These are phyloP conservation scores for Neofusicoccum ribis DNA, from an alignment of 2,329 filamentous ascomycete species.

Conservation along the genomic window DNA sequence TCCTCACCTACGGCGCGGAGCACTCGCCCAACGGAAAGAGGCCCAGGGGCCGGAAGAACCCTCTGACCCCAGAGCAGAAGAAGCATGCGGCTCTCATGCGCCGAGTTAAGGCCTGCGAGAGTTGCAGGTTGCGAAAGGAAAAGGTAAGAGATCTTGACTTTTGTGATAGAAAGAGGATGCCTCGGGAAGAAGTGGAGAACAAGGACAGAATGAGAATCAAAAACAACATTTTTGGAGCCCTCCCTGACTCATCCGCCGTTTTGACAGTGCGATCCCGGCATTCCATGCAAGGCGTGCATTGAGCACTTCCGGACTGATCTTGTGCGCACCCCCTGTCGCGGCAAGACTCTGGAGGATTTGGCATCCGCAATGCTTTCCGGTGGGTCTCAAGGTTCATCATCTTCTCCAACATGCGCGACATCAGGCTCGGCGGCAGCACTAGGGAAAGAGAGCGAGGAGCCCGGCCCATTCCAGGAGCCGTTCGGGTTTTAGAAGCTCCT, in stretches of 20 bases:
- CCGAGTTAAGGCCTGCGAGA: constrained; percentile 35
- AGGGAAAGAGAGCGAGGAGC: neutral
- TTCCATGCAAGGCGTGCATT: constrained; percentile 40
- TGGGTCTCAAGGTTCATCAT: constrained; percentile 14
- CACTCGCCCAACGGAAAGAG: neutral
- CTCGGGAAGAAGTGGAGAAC: neutral
- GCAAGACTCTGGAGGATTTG: constrained; percentile 23
- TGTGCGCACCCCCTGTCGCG: constrained; percentile 38
- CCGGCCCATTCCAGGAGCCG: neutral
- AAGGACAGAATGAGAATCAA: neutral
- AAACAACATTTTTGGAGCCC: neutral
- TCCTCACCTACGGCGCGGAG: constrained; percentile 28
- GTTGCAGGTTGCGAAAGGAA: constrained; percentile 34
- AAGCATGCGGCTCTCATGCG: constrained; percentile 39
- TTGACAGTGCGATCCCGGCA: constrained; percentile 38
- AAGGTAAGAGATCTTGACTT: constrained; percentile 28
- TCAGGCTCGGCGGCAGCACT: neutral
- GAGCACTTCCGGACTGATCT: constrained; percentile 40
- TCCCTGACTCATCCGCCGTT: neutral
- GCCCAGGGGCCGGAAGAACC: constrained; percentile 33
- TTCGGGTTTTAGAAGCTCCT: neutral
- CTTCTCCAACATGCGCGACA: neutral
- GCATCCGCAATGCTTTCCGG: constrained; percentile 8
- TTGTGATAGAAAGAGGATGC: neutral
- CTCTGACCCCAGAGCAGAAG: constrained; percentile 35